Conservation (phyloP, 352 stramenopile species). For the Pythium aquatile region DNA sequence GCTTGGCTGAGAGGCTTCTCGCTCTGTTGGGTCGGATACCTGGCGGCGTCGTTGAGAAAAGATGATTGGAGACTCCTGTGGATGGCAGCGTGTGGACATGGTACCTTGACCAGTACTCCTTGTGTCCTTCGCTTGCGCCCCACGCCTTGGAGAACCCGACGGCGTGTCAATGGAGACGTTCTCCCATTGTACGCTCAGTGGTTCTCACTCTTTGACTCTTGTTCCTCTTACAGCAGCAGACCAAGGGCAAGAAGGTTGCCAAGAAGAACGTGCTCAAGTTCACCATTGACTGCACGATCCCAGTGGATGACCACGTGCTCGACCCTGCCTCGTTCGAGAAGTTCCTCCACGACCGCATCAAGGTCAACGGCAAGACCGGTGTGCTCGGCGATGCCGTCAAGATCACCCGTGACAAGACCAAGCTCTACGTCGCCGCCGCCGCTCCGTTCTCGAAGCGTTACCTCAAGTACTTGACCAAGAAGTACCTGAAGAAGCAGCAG, state of each 20-base stretch:
- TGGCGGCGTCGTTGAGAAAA: background rate
- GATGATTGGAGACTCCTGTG: constrained; percentile 2
- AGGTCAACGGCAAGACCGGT: constrained; percentile 98
- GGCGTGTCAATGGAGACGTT: background rate
- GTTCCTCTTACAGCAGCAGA: constrained; percentile 35
- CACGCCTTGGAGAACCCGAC: background rate
- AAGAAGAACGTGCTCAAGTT: constrained; percentile 93
- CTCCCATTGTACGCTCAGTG: background rate
- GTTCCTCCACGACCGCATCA: constrained; percentile 99
- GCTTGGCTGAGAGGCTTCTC: background rate
- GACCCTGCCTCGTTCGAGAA: constrained; percentile 99
- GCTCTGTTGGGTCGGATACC: background rate
- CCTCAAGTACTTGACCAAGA: constrained; percentile 99
- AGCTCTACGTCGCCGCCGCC: constrained; percentile 94
- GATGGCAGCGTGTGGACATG: background rate
- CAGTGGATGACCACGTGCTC: constrained; percentile 99
- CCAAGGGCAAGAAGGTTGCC: constrained; percentile 85
- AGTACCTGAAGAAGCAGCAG: constrained; percentile 99
- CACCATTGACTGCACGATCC: constrained; percentile 94
- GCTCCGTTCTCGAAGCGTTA: constrained; percentile 98
- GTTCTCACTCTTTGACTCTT: constrained; percentile 12
- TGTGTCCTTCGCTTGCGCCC: background rate
- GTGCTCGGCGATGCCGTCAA: constrained; percentile 94
- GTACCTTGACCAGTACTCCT: background rate
- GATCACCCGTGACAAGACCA: constrained; percentile 96